Conservation (phyloP, 1,284 basidiomycete species). For the Hymenochaete sp. region DNA sequence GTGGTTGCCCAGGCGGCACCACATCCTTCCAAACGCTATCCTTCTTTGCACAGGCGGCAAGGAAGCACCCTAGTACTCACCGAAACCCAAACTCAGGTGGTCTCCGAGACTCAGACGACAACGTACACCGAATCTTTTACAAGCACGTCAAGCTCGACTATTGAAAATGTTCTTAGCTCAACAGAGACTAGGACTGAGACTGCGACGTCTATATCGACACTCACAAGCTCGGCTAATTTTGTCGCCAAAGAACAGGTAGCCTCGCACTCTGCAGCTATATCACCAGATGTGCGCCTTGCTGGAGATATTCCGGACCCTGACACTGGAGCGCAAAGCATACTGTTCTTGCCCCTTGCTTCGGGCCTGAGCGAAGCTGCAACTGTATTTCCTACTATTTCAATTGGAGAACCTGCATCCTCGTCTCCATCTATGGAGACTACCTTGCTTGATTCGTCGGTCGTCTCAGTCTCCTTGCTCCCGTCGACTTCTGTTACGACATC, state of each 20-base stretch:
- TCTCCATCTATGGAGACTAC: neutral
- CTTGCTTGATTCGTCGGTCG: neutral
- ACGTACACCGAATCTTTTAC: conserved; percentile 14
- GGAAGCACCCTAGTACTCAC: conserved; percentile 14
- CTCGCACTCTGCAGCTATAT: neutral
- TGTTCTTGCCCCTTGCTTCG: conserved; percentile 13
- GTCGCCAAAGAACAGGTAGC: neutral
- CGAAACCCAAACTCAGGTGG: conserved; percentile 10
- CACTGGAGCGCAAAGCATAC: conserved; percentile 4
- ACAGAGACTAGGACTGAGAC: no score
- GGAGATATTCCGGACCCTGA: conserved; percentile 1
- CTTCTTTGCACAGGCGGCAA: neutral
- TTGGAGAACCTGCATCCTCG: neutral
- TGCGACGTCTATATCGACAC: neutral
- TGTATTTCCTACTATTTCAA: neutral
- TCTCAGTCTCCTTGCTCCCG: neutral
- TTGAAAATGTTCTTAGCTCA: no score
- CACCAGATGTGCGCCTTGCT: conserved; percentile 2
- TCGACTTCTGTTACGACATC: conserved; percentile 2
- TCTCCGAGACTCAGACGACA: conserved; percentile 9
- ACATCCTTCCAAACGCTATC: neutral
- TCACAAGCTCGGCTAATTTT: neutral
- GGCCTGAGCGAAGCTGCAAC: neutral
- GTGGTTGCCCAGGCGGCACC: conserved; percentile 5
- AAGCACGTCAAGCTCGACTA: neutral